Evolutionary conservation across 176 grass and related monocot species (phyloP).

Genomic region (Musa troglodytarum): DNA sequence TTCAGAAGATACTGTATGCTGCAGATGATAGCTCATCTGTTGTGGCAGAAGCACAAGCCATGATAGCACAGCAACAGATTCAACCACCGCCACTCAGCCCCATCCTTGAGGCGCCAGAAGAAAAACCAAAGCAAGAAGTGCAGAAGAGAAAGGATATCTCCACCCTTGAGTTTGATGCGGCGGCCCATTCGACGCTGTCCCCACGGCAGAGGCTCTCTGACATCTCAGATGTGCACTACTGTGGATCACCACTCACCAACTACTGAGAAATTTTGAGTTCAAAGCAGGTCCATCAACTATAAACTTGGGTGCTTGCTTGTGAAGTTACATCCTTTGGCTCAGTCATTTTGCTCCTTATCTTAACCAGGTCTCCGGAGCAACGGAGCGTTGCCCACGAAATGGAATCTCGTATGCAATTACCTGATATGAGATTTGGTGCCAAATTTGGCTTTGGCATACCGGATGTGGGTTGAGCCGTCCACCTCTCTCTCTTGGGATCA

Average conservation of each 20-base stretch:
- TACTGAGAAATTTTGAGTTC: constrained; percentile 21
- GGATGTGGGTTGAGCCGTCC: too few relatives aligned
- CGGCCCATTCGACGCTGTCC: constrained; percentile 33
- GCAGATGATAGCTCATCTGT: constrained; percentile 41
- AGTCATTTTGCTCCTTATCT: too few relatives aligned
- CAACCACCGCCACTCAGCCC: constrained; percentile 49
- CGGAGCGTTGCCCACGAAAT: too few relatives aligned
- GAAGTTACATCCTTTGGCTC: too few relatives aligned
- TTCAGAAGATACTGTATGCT: constrained; percentile 73
- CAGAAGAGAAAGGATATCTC: constrained; percentile 79
- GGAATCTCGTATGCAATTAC: too few relatives aligned
- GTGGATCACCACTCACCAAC: constrained; percentile 59
- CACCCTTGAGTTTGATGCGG: constrained; percentile 46
- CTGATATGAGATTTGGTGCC: too few relatives aligned
- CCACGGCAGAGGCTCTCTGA: constrained; percentile 67
- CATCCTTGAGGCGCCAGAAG: constrained; percentile 54
- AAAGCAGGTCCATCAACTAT: too few relatives aligned
- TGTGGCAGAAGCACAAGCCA: constrained; percentile 42
- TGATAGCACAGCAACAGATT: constrained; percentile 34
- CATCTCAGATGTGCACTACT: constrained; percentile 65
- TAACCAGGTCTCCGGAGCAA: too few relatives aligned
- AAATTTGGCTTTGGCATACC: too few relatives aligned
- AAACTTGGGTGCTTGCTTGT: too few relatives aligned
- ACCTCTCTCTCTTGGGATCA: too few relatives aligned
- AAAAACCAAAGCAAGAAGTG: constrained; percentile 39